Base-by-base conservation (phyloP, 2,329 filamentous ascomycete species). In the Aureobasidium sp. region DNA sequence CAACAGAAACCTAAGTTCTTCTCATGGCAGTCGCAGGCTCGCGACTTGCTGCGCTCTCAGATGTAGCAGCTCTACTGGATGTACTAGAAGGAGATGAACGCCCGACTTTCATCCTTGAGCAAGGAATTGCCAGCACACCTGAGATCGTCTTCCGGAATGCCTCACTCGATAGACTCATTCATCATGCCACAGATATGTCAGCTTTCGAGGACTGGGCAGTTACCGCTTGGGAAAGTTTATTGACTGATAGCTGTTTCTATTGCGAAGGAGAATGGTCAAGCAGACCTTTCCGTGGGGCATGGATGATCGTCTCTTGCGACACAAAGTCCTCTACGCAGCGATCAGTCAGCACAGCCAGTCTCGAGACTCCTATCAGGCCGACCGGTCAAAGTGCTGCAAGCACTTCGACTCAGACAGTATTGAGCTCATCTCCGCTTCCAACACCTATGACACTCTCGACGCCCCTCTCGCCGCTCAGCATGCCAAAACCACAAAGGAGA, bases 91-190 rank as follows among this genome's bases (percentile, higher is more conserved):
- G 27, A 11, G 58, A 60, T 13, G 40, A 55, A 2, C 47, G 58
- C 5, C 58, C 58, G n/a, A 54, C 58, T 1, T 60, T 60, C 29
- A 46, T 60, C 13, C 29, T 54, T 25, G 49, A 55, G 37, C n/a
- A 38, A 11, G 25, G 15, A 17, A 40, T n/a, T 6, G 25, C n/a
- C n/a, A 9, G 21, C 19, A 21, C n/a, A 7, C 38, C 27, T 38
- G 17, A 10, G 10, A 37, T 60, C 13, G 58, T 47, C 23, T 60
- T 53, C n/a, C 17, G 29, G 17, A 60, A 60, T 47, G 17, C 47
- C 19, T 35, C 58, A 5, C 23, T 60, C 10, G 29, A n/a, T 25
- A 35, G 15, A 8, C 31, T 60, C 40, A 2, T 55, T 9, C 4
- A 31, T 9, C 15, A 37, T 7, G 23, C 19, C n/a, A 21, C 29